Evolutionary conservation across 805 yeast genomes (phyloP), one percentile per base, ranked within the genome.

Genomic region (Zygosaccharomyces pseudorouxii): DNA sequence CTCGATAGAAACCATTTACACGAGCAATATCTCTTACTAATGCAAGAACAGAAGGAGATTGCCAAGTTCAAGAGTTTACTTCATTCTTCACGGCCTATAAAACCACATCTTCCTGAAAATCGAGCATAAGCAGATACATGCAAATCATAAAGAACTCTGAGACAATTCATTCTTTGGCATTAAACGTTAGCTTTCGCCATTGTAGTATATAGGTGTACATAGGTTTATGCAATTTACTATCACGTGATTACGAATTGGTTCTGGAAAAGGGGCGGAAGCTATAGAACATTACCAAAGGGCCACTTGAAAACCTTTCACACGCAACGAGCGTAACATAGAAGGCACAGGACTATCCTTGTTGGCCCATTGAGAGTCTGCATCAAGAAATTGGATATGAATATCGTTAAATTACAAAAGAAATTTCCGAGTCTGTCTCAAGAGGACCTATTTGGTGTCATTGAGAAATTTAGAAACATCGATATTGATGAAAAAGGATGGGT

Each of bases 401-500:
- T 82, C 51, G 75, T 82, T 42, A 81, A 79, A 62, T 65, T 82
- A 52, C 85, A 83, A 82, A 88, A 81, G 72, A 92, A 88, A 72
- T 90, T 80, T 69, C 97, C 99, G 3, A 75, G 79, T 35, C 76
- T 93, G 55, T 78, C 82, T 30, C 98, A 93, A 68, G 87, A 86
- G 56, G 97, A 90, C 55, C 74, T 93, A 42, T 90, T 92, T 67
- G 76, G 73, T 33, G 78, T 93, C 49, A 86, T 92, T 60, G 97
- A 92, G 50, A 86, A 84, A 57, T 93, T 93, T 74, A 77, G 96
- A 60, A 71, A 73, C 51, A 84, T 93, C 56, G 99, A 93, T 60
- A 58, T 83, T 29, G 95, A 92, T 39, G 99, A 92, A 61, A 82
- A 85, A 58, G 99, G 99, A 9, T 89, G 89, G 80, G 89, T 84